Conservation (phyloP, 1,139 yeast genomes). For the Pneumocystis jirovecii region DNA sequence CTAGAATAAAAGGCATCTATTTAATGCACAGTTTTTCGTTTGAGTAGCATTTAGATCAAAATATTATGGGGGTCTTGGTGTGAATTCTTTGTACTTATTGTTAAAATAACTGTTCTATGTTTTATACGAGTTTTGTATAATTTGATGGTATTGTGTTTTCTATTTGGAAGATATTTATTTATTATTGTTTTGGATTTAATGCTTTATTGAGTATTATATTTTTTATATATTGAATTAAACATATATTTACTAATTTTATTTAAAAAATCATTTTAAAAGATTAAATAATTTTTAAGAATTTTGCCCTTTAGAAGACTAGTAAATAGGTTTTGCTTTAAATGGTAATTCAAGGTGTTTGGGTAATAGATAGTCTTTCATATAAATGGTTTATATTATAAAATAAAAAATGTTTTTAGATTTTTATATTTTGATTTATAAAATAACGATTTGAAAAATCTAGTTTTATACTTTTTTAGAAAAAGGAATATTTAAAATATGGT, state of each 20-base stretch:
- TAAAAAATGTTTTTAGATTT: too few species aligned
- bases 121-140: not conserved
- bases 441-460: too few species aligned
- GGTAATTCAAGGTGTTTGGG: not conserved
- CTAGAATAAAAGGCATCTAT: not conserved
- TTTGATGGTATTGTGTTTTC: not conserved
- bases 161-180: not conserved
- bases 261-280: too few species aligned
- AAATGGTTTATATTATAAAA: too few species aligned
- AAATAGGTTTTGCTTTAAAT: too few species aligned
- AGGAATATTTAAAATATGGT: too few species aligned
- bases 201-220: not conserved
- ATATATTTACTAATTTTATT: too few species aligned
- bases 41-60: not conserved
- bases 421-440: too few species aligned
- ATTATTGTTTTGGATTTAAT: not conserved
- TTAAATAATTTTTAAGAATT: too few species aligned
- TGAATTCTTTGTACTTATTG: not conserved
- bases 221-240: not conserved
- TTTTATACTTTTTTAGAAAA: too few species aligned
- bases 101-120: not conserved
- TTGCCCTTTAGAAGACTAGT: too few species aligned
- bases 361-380: too few species aligned
- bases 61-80: not conserved
- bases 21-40: not conserved